These are phyloP conservation scores for Teratosphaeria nubilosa DNA, from an alignment of 2,329 filamentous ascomycete genomes.

Conservation along the genomic window DNA sequence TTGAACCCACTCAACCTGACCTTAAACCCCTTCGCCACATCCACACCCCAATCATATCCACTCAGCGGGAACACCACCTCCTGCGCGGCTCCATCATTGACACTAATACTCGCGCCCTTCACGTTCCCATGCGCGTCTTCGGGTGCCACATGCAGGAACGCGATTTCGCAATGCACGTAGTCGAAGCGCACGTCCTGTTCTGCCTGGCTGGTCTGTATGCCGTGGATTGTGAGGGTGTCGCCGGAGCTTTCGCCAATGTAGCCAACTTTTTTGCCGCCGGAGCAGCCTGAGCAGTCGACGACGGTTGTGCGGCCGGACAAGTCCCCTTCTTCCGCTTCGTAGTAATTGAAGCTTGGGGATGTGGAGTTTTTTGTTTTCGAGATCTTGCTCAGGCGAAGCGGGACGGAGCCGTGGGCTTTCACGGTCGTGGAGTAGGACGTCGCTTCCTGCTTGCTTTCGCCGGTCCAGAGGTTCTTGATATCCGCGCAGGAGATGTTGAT, in stretches of 20 bases:
- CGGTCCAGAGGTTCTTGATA: not conserved
- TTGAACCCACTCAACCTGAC: not conserved
- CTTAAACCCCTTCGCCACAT: not conserved
- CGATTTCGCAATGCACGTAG: conserved; percentile 33
- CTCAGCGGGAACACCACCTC: conserved; percentile 28
- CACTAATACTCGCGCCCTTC: conserved; percentile 27
- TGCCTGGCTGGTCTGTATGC: conserved; percentile 18
- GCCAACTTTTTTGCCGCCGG: conserved; percentile 25
- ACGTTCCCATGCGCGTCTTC: conserved; percentile 16
- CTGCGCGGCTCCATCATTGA: conserved; percentile 28
- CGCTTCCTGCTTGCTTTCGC: not conserved
- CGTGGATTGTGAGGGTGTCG: conserved; percentile 21
- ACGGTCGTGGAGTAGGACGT: not conserved
- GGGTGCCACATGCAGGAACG: conserved; percentile 25
- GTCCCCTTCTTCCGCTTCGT: conserved; percentile 23
- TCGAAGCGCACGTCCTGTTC: conserved; percentile 29
- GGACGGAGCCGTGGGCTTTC: not conserved
- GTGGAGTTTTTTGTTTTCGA: not conserved
- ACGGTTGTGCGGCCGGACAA: conserved; percentile 22
- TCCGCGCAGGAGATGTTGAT: not conserved
- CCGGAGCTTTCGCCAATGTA: conserved; percentile 13
- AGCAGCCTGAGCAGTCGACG: conserved; percentile 25
- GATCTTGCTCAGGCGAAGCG: not conserved
- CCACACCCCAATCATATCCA: not conserved
- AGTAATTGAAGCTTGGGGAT: conserved; percentile 6